Conservation (phyloP, 2,329 filamentous ascomycete genomes). For the Calycina marina region DNA sequence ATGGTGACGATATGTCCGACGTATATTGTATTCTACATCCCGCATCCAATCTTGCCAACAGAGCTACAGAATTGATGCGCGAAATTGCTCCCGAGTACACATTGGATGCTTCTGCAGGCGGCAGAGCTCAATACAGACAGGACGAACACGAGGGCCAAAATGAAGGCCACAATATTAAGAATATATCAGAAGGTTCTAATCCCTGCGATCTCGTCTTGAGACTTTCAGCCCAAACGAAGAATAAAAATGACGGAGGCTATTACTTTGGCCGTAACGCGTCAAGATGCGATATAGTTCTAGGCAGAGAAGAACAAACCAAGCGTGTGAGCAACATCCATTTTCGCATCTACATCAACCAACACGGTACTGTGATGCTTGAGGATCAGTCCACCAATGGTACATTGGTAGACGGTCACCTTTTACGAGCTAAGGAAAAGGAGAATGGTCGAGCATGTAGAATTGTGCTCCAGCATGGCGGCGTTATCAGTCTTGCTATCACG, state of each 20-base stretch:
- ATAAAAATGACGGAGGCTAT: constrained; percentile 54
- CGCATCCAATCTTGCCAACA: constrained; percentile 54
- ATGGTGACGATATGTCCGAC: constrained; percentile 70
- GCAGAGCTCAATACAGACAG: constrained; percentile 23
- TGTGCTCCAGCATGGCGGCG: constrained; percentile 20
- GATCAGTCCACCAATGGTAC: constrained; percentile 96
- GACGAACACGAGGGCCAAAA: constrained; percentile 6
- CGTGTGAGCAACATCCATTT: constrained; percentile 93
- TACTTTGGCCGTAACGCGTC: constrained; percentile 65
- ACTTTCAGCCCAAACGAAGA: constrained; percentile 58
- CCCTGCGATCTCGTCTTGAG: constrained; percentile 58
- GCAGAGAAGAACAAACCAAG: constrained; percentile 49
- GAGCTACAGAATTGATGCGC: constrained; percentile 42
- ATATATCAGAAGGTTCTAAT: constrained; percentile 9
- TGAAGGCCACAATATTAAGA: constrained; percentile 5
- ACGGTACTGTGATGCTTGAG: constrained; percentile 78
- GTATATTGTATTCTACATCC: constrained; percentile 83
- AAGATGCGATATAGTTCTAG: constrained; percentile 59
- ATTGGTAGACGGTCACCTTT: constrained; percentile 58
- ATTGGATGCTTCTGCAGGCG: constrained; percentile 38
- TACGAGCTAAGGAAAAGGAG: constrained; percentile 38
- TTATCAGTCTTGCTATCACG: constrained; percentile 20
- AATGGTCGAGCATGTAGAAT: constrained; percentile 25
- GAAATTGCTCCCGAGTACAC: constrained; percentile 41
- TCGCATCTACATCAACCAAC: constrained; percentile 77